Evolutionary conservation across 2,329 filamentous ascomycete genomes (phyloP).

Genomic region (Diaporthe batatas): DNA sequence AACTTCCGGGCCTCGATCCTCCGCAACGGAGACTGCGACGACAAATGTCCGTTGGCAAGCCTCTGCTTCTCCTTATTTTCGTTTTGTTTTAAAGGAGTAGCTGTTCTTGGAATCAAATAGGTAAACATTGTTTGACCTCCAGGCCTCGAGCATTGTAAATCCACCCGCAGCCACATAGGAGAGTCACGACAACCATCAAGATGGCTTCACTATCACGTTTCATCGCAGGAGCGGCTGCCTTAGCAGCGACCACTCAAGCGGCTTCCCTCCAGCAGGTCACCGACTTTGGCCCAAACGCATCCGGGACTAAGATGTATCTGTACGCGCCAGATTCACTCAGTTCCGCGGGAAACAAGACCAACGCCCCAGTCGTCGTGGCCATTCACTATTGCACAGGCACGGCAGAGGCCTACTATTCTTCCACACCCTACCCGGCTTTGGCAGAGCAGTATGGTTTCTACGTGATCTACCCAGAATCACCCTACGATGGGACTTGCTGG

Average conservation of each 20-base stretch:
- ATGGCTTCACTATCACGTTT: constrained; percentile 44
- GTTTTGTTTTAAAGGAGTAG: neutral
- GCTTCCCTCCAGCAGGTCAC: constrained; percentile 48
- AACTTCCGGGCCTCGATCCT: neutral
- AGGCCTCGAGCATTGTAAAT: neutral
- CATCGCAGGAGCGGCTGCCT: constrained; percentile 45
- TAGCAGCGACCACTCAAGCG: constrained; percentile 42
- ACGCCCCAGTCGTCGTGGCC: constrained; percentile 65
- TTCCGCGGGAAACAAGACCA: constrained; percentile 47
- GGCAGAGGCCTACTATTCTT: constrained; percentile 61
- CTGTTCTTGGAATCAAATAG: neutral
- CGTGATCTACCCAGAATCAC: constrained; percentile 61
- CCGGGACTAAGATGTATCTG: constrained; percentile 49
- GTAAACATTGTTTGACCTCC: neutral
- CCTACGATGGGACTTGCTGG: constrained; percentile 64
- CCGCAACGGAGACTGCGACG: neutral
- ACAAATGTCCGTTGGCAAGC: neutral
- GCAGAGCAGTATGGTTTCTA: constrained; percentile 70
- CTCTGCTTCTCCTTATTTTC: neutral
- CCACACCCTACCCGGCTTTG: constrained; percentile 64
- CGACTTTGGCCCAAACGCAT: constrained; percentile 48
- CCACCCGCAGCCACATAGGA: neutral
- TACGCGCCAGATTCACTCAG: constrained; percentile 53
- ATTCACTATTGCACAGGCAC: constrained; percentile 56
- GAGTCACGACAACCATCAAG: constrained; percentile 33